Evolutionary conservation across 2,329 filamentous ascomycete genomes (phyloP).

Genomic region (Rutstroemia sydowiana): DNA sequence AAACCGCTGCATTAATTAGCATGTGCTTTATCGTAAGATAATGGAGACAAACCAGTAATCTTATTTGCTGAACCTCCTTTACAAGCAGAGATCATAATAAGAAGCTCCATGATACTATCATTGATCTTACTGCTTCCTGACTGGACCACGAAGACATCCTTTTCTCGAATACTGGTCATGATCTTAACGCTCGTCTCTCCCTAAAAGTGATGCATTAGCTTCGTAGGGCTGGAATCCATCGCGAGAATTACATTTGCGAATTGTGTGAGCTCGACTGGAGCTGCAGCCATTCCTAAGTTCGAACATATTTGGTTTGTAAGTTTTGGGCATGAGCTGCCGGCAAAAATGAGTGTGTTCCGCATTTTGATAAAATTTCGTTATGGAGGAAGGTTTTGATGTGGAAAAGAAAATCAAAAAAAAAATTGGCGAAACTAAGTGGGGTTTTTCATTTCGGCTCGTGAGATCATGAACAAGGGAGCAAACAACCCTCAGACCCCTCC

Average conservation of each 20-base stretch:
- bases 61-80: conserved; percentile 96
- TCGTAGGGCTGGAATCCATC: conserved; percentile 16
- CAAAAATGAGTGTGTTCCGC: conserved; percentile 61
- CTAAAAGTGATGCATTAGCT: conserved; percentile 34
- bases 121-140: conserved; percentile 95
- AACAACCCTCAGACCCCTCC: not conserved
- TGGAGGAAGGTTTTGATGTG: conserved; percentile 4
- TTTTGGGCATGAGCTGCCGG: conserved; percentile 58
- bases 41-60: conserved; percentile 66
- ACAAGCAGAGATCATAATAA: conserved; percentile 98
- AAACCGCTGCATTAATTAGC: conserved; percentile 53
- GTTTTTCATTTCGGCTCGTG: not conserved
- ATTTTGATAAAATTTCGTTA: conserved; percentile 31
- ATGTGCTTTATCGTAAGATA: not conserved
- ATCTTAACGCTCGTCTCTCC: conserved; percentile 65
- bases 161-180: conserved; percentile 77
- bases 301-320: conserved; percentile 60
- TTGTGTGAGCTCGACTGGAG: conserved; percentile 58
- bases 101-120: conserved; percentile 96
- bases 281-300: conserved; percentile 59
- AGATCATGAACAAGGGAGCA: not conserved
- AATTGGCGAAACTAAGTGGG: not conserved
- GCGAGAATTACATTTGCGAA: conserved; percentile 55
- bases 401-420: conserved; percentile 7
- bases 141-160: conserved; percentile 98